phyloP scores from a whole-genome alignment of 1,284 basidiomycete species.

The Apiotrichum veenhuisii region DNA sequence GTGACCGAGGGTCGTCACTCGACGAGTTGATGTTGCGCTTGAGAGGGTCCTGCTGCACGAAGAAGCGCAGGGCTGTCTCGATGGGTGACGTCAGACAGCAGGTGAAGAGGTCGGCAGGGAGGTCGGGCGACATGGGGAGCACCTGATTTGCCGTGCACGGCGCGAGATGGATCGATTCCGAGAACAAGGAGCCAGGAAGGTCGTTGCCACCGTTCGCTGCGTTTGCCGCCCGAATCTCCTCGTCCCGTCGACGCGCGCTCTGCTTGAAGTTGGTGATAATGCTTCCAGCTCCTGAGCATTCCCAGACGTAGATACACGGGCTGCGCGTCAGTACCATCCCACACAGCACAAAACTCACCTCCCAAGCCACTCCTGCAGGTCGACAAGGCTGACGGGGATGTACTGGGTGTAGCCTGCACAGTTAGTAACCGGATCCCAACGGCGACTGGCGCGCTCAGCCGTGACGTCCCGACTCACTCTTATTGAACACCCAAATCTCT shows the following conservation, averaged over 20 bases:
- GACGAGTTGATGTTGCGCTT: conserved; percentile 62
- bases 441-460: neutral
- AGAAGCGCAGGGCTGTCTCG: conserved; percentile 93
- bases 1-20: conserved; percentile 42
- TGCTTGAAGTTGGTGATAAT: conserved; percentile 86
- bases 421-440: conserved; percentile 5
- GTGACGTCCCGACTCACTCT: conserved; percentile 50
- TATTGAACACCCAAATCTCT: conserved; percentile 98
- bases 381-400: conserved; percentile 91
- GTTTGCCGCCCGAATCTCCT: conserved; percentile 54
- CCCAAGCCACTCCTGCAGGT: conserved; percentile 85
- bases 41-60: conserved; percentile 81
- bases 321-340: conserved; percentile 50
- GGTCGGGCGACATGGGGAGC: conserved; percentile 89
- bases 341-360: conserved; percentile 33
- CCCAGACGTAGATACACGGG: conserved; percentile 97
- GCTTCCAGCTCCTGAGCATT: conserved; percentile 93
- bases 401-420: conserved; percentile 82
- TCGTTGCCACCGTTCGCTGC: conserved; percentile 47
- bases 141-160: conserved; percentile 90
- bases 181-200: conserved; percentile 63
- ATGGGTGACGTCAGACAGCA: conserved; percentile 97
- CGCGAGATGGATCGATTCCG: conserved; percentile 90
- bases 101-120: conserved; percentile 96
- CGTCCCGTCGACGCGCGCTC: conserved; percentile 79